phyloP scores from a whole-genome alignment of 2,329 filamentous ascomycete genomes.

The Xylariomycetidae sp. region DNA sequence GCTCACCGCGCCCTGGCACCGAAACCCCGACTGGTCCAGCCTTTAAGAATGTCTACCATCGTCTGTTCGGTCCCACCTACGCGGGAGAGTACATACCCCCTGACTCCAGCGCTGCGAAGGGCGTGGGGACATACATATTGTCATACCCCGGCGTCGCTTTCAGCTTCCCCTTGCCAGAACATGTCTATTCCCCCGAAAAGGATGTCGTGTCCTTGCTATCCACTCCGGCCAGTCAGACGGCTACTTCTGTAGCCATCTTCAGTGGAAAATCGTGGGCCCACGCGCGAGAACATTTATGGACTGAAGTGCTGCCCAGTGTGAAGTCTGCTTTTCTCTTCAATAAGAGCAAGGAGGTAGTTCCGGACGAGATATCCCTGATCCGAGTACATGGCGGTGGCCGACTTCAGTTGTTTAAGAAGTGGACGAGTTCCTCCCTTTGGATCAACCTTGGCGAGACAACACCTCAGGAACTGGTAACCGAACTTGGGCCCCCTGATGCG shows the following conservation, averaged over 20 bases:
- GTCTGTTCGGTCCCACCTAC: constrained; percentile 88
- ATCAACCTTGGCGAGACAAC: constrained; percentile 81
- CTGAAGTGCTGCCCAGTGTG: constrained; percentile 64
- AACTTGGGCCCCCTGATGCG: constrained; percentile 87
- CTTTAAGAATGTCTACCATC: constrained; percentile 87
- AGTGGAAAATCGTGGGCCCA: constrained; percentile 87
- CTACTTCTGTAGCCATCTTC: constrained; percentile 86
- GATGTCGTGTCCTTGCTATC: constrained; percentile 86
- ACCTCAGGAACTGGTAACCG: constrained; percentile 83
- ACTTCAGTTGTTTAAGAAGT: constrained; percentile 70
- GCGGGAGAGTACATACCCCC: constrained; percentile 84
- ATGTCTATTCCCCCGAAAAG: constrained; percentile 66
- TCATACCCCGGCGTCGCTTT: constrained; percentile 95
- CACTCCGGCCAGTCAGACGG: constrained; percentile 67
- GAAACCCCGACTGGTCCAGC: constrained; percentile 54
- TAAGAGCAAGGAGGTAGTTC: constrained; percentile 71
- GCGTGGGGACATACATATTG: constrained; percentile 73
- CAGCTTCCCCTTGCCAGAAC: constrained; percentile 72
- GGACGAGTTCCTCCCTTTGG: constrained; percentile 59
- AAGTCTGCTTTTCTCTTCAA: constrained; percentile 63
- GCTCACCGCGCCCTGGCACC: constrained; percentile 21
- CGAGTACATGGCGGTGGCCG: constrained; percentile 71
- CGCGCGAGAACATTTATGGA: constrained; percentile 70
- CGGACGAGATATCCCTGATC: constrained; percentile 81
- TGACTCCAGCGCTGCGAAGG: constrained; percentile 38